Base-by-base conservation (phyloP, 768 basidiomycete genomes). In the Serendipita sp. region DNA sequence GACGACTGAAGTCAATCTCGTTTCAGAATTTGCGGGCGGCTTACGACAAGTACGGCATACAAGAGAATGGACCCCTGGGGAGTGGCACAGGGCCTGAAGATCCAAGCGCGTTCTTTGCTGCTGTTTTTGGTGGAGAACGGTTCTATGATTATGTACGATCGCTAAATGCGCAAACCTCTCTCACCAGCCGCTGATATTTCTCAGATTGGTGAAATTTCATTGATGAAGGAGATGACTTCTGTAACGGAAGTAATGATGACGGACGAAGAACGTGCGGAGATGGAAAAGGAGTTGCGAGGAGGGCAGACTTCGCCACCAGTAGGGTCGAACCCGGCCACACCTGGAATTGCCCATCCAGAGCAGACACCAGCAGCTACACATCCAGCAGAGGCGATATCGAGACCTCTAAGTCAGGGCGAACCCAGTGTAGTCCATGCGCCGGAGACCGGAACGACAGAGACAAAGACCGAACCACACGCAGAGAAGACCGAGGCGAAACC, bases 131-230 rank as follows among this genome's bases (percentile, higher is more conserved):
- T 63, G 95, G 96, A 28, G 94, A 95, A 70, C 81, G 88, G 30
- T 96, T 96, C 73, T 75, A 78, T 65, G 91, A 93, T 72, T 92
- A 91, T 71, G 91, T 94, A 73, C 73, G 91, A 79, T 13, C 38
- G 53, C 45, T 15, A 38, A 24, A 24, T 24, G 24, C 24, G 24
- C 24, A 24, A 3, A 16, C 35, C 3, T 34, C 7, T 30, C 41
- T 15, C 54, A 18, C 16, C 18, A 24, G 16, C 56, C 24, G 24
- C 24, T 28, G 38, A 24, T 32, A 15, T 47, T 56, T 16, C 44
- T 16, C 73, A 96, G 94, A 95, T 98, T 67, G 95, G 95, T 65
- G 95, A 97, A 77, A 94, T 99, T 64, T 86, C 88, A 3, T 79
- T 97, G 45, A 92, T 96, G 84, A 97, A 93, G 72, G 91, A 90